phyloP scores from a whole-genome alignment of 495 filamentous ascomycete genomes.

The Penicillium steckii region DNA sequence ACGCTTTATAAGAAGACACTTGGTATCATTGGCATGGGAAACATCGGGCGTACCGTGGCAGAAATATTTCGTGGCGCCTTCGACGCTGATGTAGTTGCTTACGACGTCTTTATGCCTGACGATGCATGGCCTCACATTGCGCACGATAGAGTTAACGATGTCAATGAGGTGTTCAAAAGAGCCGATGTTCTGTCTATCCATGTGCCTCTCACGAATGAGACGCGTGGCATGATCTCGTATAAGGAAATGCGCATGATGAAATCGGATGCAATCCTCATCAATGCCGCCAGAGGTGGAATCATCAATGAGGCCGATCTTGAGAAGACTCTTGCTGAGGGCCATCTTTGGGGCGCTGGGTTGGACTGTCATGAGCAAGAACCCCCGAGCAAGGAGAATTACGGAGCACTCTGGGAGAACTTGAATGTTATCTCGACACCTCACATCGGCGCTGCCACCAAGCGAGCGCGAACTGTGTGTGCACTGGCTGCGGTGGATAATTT shows the following conservation, averaged over 20 bases:
- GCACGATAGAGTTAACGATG: slow-evolving; percentile 22
- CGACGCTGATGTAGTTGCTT: slow-evolving; percentile 31
- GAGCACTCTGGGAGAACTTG: slow-evolving; percentile 25
- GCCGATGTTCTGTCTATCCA: slow-evolving; percentile 38
- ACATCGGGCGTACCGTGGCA: slow-evolving; percentile 34
- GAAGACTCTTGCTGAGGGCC: slow-evolving; percentile 41
- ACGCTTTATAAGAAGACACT: slow-evolving; percentile 32
- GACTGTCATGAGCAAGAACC: slow-evolving; percentile 32
- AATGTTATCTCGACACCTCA: slow-evolving; percentile 33
- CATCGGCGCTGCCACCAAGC: slow-evolving; percentile 27
- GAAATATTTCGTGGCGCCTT: slow-evolving; percentile 36
- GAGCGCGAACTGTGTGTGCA: slow-evolving; percentile 22
- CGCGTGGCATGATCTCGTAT: slow-evolving; percentile 45
- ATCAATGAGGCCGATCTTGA: slow-evolving; percentile 53
- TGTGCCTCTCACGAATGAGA: slow-evolving; percentile 37
- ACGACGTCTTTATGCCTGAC: slow-evolving; percentile 28
- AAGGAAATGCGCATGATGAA: slow-evolving; percentile 50
- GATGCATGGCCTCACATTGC: slow-evolving; percentile 30
- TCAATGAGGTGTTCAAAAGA: slow-evolving; percentile 28
- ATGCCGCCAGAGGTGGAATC: slow-evolving; percentile 58
- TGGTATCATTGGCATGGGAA: slow-evolving; percentile 42
- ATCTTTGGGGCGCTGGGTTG: slow-evolving; percentile 50
- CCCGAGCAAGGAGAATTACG: slow-evolving; percentile 23
- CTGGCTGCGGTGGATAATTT: slow-evolving; percentile 28
- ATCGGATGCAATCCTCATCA: slow-evolving; percentile 50